Percentiles rank a stretch among this genome's conserved stretches.
phyloP scores from a whole-genome alignment of 2,329 filamentous ascomycete species.

The Davidsoniella neocaledoniae region DNA sequence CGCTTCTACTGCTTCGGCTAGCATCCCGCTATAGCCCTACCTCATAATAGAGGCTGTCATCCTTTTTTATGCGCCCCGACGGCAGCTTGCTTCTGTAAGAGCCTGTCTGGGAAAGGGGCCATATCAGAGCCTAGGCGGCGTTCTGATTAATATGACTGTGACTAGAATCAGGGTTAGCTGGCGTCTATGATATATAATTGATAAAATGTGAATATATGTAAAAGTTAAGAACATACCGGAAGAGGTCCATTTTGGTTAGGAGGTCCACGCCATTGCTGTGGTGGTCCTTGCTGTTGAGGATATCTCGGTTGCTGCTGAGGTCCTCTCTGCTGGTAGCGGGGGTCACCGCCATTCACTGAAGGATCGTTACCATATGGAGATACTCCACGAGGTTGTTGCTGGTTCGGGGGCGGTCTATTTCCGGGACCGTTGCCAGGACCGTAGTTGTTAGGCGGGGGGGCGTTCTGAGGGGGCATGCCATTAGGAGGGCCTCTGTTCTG shows the following conservation, averaged over 20 bases:
- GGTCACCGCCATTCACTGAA: constrained; percentile 1
- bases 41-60: too few relatives aligned
- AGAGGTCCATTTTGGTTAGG: constrained; percentile 5
- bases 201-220: too few relatives aligned
- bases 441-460: constrained; percentile 6
- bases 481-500: constrained; percentile 9
- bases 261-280: constrained; percentile 10
- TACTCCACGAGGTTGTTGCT: constrained; percentile 4
- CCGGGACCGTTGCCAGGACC: constrained; percentile 5
- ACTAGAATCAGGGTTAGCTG: background rate
- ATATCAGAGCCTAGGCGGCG: too few relatives aligned
- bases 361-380: background rate
- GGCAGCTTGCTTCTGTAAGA: too few relatives aligned
- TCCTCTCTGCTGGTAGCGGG: constrained; percentile 1
- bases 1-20: too few relatives aligned
- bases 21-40: too few relatives aligned
- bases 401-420: constrained; percentile 4
- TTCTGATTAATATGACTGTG: too few relatives aligned
- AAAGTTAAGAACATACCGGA: constrained; percentile 1
- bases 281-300: constrained; percentile 5
- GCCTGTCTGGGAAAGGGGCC: too few relatives aligned
- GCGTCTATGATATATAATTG: too few relatives aligned
- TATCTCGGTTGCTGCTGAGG: constrained; percentile 5
- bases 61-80: too few relatives aligned
- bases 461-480: constrained; percentile 1